Base-by-base conservation (phyloP, 2,329 filamentous ascomycete species). In the Plectosphaerella plurivora region DNA sequence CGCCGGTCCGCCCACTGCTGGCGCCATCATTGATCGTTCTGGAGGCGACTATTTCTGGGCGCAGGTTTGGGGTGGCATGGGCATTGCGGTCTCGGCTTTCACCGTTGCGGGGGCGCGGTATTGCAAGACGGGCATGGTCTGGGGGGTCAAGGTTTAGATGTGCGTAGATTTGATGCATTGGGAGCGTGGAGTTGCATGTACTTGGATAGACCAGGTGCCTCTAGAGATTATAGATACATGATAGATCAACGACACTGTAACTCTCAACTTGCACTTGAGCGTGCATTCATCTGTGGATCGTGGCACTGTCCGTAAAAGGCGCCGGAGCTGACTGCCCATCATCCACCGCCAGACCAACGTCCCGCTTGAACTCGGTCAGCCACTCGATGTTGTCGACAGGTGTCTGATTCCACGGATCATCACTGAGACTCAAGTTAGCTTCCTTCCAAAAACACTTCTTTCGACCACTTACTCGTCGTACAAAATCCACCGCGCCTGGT, bases 1-100 rank as follows among this genome's bases (percentile, higher is more conserved):
- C 11, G 72, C 72, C 2, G 73, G 73, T 0, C 70, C 72, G 12
- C 73, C 73, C 2, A 71, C 66, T 1, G 71, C 72, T 0, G 73
- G 73, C 5, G 71, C 70, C 4, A 74, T 76, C 53, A 72, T 76
- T 42, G 72, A 73, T 48, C 55, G 54, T 45, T 65, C 65, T 12
- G 63, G 63, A 2, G 70, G 72, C 0, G 55, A 59, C 12, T 76
- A 71, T 53, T 48, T 70, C 14, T 71, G 68, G 58, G 73, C 75
- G 1, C 74, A 78, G 61, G 57, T 77, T 37, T 78, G 75, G 37
- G 37, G 37, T 14, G 37, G 37, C 16, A 18, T 41, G 14, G 37
- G 15, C 4, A 15, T 41, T 8, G 37, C 15, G 3, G 16, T 41
- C 5, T 15, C 37, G 14, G 37, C 37, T n/a, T 41, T 41, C 4